A percentile compares a stretch with the other conserved stretches of the same genome.
phyloP scores from a whole-genome alignment of 2,329 filamentous ascomycete genomes.

The Verticillium dahliae region DNA sequence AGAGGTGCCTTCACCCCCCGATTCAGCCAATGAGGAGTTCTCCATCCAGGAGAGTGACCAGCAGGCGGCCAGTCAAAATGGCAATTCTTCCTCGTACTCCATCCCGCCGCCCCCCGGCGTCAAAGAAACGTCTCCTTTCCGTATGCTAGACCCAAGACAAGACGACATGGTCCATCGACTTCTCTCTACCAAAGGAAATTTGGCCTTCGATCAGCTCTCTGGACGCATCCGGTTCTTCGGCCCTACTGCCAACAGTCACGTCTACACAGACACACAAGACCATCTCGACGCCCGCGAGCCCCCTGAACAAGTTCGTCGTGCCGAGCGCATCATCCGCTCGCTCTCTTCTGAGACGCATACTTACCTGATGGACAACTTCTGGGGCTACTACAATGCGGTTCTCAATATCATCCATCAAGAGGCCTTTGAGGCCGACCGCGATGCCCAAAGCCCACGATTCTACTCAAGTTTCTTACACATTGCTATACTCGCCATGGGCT shows the following conservation, averaged over 20 bases:
- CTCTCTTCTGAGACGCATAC: slow-evolving; percentile 40
- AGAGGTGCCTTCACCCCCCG: slow-evolving; percentile 21
- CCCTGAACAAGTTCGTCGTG: slow-evolving; percentile 37
- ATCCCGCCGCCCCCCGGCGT: slow-evolving; percentile 12
- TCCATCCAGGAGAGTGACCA: slow-evolving; percentile 18
- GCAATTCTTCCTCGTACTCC: not conserved
- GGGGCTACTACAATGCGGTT: slow-evolving; percentile 42
- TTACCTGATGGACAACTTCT: slow-evolving; percentile 45
- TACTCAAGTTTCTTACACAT: slow-evolving; percentile 48
- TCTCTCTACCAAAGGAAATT: slow-evolving; percentile 40
- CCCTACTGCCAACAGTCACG: slow-evolving; percentile 45
- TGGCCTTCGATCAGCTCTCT: slow-evolving; percentile 44
- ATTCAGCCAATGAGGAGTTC: slow-evolving; percentile 25
- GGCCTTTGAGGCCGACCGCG: slow-evolving; percentile 40
- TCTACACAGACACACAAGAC: slow-evolving; percentile 33
- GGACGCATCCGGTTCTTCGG: slow-evolving; percentile 46
- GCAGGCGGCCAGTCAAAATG: slow-evolving; percentile 11
- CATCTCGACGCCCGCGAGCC: slow-evolving; percentile 29
- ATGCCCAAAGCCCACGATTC: slow-evolving; percentile 37
- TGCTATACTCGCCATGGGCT: slow-evolving; percentile 44
- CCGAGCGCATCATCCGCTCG: slow-evolving; percentile 39
- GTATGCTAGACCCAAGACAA: slow-evolving; percentile 31
- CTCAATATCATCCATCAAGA: slow-evolving; percentile 41
- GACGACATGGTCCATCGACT: slow-evolving; percentile 42
- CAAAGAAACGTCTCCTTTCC: slow-evolving; percentile 25